Base-by-base conservation (phyloP, 805 yeast genomes). In the Saccharomycopsis javanensis region DNA sequence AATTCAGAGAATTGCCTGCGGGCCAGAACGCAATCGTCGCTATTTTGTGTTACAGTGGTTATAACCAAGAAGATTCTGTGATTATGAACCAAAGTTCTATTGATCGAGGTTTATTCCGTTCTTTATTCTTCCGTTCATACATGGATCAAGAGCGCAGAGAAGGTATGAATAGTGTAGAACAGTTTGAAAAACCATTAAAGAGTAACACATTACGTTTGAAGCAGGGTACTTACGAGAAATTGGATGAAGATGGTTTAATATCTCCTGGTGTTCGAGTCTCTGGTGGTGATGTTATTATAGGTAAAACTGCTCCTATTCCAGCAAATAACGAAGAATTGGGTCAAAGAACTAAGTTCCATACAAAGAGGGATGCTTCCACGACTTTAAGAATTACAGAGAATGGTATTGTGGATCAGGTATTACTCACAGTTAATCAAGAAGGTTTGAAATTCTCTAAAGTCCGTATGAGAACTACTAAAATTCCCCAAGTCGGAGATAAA, bases 61-160 rank as follows among this genome's bases (percentile, higher is more conserved):
- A 94, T 74, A 94, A 94, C 73, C 99, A 94, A 79, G 99, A 94
- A 86, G 99, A 94, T 86, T 94, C 99, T 46, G 89, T 94, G 94
- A 94, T 94, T 76, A 94, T 94, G 99, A 94, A 94, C 72, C 99
- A 94, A 76, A 86, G 96, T 10, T 88, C 96, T 37, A 94, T 94
- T 69, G 99, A 94, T 72, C 79, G 98, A 68, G 99, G 99, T 57
- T 76, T 94, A 66, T 94, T 94, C 79, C 79, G 99, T 73, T 90
- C 97, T 10, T 78, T 94, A 68, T 94, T 92, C 75, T 94, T 91
- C 79, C 81, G 99, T 71, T 88, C 98, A 1, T 94, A 94, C 71
- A 91, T 92, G 96, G 99, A 94, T 71, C 96, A 92, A 73, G 99
- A 94, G 71, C 88, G 96, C 73, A 84, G 97, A 70, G 92, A 90